phyloP scores from a whole-genome alignment of 1,284 basidiomycete genomes.

The Microbotryomycetes sp. region DNA sequence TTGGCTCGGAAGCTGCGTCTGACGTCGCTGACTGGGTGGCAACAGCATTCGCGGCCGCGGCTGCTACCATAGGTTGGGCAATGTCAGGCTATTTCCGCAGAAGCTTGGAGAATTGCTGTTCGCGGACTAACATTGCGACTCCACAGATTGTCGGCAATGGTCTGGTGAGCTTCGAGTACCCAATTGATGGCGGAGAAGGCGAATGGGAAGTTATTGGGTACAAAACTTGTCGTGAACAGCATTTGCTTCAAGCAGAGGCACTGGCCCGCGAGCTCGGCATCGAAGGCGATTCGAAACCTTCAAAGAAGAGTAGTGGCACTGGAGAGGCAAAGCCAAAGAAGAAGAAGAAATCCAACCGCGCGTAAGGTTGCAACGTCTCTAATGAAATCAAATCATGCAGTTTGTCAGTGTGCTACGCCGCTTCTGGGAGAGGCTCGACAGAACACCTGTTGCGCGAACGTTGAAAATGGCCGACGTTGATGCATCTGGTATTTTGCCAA shows the following conservation, averaged over 20 bases:
- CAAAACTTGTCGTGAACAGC: slow-evolving; percentile 15
- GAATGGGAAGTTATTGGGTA: slow-evolving; percentile 25
- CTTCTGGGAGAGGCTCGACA: too few relatives aligned
- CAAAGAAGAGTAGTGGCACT: background rate
- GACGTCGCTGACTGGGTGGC: background rate
- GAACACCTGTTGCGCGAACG: too few relatives aligned
- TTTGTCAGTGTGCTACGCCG: too few relatives aligned
- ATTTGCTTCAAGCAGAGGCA: slow-evolving; percentile 8
- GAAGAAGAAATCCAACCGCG: background rate
- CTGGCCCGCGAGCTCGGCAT: slow-evolving; percentile 7
- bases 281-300: background rate
- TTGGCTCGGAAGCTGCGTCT: slow-evolving; percentile 14
- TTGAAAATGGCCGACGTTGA: too few relatives aligned
- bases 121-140: too few relatives aligned
- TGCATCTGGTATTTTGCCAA: too few relatives aligned
- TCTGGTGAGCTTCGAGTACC: slow-evolving; percentile 29
- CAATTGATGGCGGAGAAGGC: slow-evolving; percentile 15
- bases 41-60: slow-evolving; percentile 34
- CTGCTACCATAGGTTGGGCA: slow-evolving; percentile 32
- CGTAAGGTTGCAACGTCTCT: background rate
- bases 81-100: background rate
- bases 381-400: background rate
- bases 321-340: background rate
- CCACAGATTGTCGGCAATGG: slow-evolving; percentile 38
- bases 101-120: background rate